A percentile compares a stretch with the other conserved stretches of the same genome.
These are phyloP conservation scores for Pulveroboletus sp. DNA, from an alignment of 768 basidiomycete genomes.

Conservation along the genomic window DNA sequence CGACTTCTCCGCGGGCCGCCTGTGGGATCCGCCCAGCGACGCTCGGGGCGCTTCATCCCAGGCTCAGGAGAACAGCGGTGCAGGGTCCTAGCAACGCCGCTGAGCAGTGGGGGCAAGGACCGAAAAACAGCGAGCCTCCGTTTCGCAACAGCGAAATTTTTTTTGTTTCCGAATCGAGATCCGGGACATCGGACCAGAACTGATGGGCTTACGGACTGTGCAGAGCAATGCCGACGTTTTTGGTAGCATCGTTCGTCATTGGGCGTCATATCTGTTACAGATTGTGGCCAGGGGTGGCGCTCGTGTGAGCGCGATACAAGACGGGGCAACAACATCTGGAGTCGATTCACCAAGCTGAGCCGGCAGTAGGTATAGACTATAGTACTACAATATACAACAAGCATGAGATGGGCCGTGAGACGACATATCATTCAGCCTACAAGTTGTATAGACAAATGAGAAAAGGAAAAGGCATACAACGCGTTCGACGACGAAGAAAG, in stretches of 20 bases:
- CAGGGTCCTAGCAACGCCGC: conserved; percentile 29
- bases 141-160: conserved; percentile 25
- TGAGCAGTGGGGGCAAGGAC: conserved; percentile 19
- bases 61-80: conserved; percentile 11
- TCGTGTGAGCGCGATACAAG: not conserved
- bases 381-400: conserved; percentile 29
- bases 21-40: conserved; percentile 10
- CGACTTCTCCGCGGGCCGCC: conserved; percentile 24
- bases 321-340: conserved; percentile 23
- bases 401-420: conserved; percentile 19
- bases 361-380: conserved; percentile 26
- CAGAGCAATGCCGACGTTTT: conserved; percentile 7
- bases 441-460: conserved; percentile 19
- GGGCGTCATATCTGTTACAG: not conserved
- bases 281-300: not conserved
- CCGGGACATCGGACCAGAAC: conserved; percentile 24
- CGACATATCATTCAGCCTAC: conserved; percentile 25
- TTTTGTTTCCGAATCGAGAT: conserved; percentile 26
- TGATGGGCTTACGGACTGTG: conserved; percentile 15
- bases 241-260: conserved; percentile 3
- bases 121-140: conserved; percentile 28
- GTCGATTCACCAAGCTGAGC: conserved; percentile 17
- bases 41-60: conserved; percentile 9
- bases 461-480: conserved; percentile 15
- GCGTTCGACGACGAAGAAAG: conserved; percentile 7